Percentiles rank a stretch among this genome's conserved stretches.
Evolutionary conservation across 768 basidiomycete genomes (phyloP).

Genomic region (Suillus ampliporus): DNA sequence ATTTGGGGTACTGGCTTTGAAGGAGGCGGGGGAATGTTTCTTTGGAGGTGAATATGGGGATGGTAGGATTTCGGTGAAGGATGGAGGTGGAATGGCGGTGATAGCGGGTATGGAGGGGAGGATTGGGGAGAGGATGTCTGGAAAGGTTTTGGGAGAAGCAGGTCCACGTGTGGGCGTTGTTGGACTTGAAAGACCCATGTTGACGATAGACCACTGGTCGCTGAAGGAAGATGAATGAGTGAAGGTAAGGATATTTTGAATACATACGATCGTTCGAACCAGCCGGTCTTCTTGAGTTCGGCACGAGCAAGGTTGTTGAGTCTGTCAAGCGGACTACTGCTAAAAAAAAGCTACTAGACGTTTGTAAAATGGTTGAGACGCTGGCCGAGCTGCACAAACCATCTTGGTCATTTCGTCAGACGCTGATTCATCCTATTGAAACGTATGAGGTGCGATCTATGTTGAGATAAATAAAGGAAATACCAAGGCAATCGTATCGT

Average conservation of each 20-base stretch:
- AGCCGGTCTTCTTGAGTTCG: constrained; percentile 37
- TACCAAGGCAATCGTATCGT: constrained; percentile 21
- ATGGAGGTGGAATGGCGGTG: not conserved
- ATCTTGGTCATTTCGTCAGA: constrained; percentile 29
- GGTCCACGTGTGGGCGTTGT: not conserved
- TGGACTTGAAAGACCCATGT: constrained; percentile 25
- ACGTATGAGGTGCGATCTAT: constrained; percentile 16
- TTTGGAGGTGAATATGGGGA: constrained; percentile 6
- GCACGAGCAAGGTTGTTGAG: constrained; percentile 33
- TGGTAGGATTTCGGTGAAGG: constrained; percentile 13
- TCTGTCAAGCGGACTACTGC: constrained; percentile 34
- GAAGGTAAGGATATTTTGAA: fast-evolving
- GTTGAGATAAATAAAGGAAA: not conserved
- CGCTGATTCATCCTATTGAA: constrained; percentile 12
- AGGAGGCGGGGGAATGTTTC: not conserved
- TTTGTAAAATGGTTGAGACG: constrained; percentile 14
- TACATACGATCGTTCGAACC: constrained; percentile 36
- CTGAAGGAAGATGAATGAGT: constrained; percentile 15
- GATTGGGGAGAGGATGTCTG: not conserved
- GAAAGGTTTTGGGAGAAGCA: constrained; percentile 14
- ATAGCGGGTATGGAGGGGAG: not conserved
- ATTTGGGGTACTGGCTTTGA: constrained; percentile 9
- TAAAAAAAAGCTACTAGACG: constrained; percentile 22
- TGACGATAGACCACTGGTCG: constrained; percentile 35
- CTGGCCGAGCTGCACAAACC: constrained; percentile 21